These are phyloP conservation scores for Botrytis pseudocinerea DNA, from an alignment of 2,329 filamentous ascomycete genomes.

Conservation along the genomic window DNA sequence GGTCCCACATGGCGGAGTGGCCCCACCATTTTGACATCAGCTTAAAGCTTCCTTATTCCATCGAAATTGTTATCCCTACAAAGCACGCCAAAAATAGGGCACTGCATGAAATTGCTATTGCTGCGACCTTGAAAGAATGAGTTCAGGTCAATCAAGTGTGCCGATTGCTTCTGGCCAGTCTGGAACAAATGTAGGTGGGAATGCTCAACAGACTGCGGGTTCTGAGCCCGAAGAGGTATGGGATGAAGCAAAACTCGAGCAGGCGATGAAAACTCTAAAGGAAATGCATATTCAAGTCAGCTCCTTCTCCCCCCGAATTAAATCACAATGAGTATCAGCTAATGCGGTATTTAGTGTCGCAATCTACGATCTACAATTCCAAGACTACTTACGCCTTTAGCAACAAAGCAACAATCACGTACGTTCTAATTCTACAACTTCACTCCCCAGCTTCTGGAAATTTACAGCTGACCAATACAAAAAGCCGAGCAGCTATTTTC, in stretches of 20 bases:
- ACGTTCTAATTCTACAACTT: slow-evolving; percentile 37
- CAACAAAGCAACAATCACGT: slow-evolving; percentile 53
- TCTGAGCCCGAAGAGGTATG: slow-evolving; percentile 32
- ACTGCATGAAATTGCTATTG: slow-evolving; percentile 3
- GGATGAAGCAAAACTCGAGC: slow-evolving; percentile 40
- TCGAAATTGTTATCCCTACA: background rate
- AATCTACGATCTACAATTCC: slow-evolving; percentile 52
- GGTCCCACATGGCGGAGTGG: slow-evolving; percentile 17
- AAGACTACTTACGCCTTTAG: slow-evolving; percentile 53
- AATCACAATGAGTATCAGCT: slow-evolving; percentile 1
- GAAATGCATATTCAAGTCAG: slow-evolving; percentile 43
- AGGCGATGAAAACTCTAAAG: slow-evolving; percentile 39
- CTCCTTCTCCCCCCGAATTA: background rate
- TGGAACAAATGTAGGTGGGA: background rate
- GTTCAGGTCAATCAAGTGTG: slow-evolving; percentile 8
- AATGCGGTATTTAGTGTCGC: slow-evolving; percentile 45
- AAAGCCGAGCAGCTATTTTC: slow-evolving; percentile 53
- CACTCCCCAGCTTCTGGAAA: background rate
- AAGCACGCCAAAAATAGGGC: background rate
- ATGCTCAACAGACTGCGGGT: slow-evolving; percentile 6
- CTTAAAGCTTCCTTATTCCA: slow-evolving; percentile 8
- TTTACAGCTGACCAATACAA: slow-evolving; percentile 8
- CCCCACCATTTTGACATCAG: slow-evolving; percentile 15
- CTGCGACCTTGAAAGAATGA: slow-evolving; percentile 16
- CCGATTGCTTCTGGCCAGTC: background rate